A percentile compares a stretch with the other conserved stretches of the same genome.
Evolutionary conservation across 176 grass and related monocot genomes (phyloP).

Genomic region (Musa acuminata): DNA sequence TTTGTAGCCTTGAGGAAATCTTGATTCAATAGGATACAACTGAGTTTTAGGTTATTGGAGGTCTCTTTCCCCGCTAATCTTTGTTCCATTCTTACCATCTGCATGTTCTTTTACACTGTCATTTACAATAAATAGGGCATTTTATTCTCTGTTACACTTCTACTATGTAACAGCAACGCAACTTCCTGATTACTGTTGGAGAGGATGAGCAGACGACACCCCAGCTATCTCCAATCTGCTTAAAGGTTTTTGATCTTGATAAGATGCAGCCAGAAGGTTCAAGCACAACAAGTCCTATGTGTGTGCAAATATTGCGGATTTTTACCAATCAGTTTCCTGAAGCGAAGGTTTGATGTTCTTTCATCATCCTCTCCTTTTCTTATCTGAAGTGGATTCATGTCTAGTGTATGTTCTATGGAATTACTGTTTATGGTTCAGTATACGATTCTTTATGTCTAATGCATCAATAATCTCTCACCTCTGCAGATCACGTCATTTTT

Average conservation of each 20-base stretch:
- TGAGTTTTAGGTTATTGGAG: background rate
- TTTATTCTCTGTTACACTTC: conserved; percentile 3
- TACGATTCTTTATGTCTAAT: conserved; percentile 9
- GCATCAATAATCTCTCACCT: conserved; percentile 11
- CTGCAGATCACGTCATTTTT: conserved; percentile 88
- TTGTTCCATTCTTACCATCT: background rate
- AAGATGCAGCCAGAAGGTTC: conserved; percentile 96
- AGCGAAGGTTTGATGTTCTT: conserved; percentile 50
- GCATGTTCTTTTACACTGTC: too few species aligned
- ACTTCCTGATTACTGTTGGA: conserved; percentile 79
- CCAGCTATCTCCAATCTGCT: conserved; percentile 57
- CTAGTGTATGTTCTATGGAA: background rate
- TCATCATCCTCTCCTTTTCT: background rate
- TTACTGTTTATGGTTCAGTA: background rate
- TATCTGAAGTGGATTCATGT: background rate
- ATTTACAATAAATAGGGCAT: background rate
- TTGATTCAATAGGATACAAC: background rate
- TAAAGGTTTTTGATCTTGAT: conserved; percentile 95
- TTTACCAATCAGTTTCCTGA: conserved; percentile 88
- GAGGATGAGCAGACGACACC: conserved; percentile 76
- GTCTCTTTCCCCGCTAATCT: background rate
- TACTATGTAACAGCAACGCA: conserved; percentile 64
- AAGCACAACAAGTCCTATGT: conserved; percentile 72
- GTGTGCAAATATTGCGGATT: conserved; percentile 81
- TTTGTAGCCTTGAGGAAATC: background rate